phyloP scores from a whole-genome alignment of 2,329 filamentous ascomycete genomes.

The Claviceps africana region DNA sequence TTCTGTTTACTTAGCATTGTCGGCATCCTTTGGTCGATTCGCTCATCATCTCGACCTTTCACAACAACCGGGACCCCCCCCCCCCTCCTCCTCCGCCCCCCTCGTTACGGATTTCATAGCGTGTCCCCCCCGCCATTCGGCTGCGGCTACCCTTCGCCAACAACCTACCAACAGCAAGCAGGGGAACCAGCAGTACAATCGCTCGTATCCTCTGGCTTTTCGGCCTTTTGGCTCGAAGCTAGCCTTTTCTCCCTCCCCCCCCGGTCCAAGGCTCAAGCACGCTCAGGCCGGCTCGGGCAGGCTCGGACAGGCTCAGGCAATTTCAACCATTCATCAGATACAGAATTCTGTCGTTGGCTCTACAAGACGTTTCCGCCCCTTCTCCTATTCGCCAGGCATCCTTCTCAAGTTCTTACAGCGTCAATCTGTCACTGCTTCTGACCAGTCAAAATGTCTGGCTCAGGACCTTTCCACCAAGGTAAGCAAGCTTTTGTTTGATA shows the following conservation, averaged over 20 bases:
- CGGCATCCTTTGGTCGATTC: slow-evolving; percentile 2
- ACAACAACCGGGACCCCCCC: neutral
- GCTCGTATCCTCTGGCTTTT: neutral
- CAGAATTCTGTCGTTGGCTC: neutral
- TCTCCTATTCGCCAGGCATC: neutral
- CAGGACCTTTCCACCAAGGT: slow-evolving; percentile 8
- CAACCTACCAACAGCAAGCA: neutral
- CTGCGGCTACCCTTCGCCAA: slow-evolving; percentile 3
- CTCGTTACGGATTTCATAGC: neutral
- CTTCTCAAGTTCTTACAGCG: neutral
- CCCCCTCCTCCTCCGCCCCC: too few species aligned
- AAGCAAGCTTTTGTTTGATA: slow-evolving; percentile 1
- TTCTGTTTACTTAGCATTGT: neutral
- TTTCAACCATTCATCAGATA: neutral
- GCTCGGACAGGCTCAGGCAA: neutral
- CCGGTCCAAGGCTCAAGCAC: too few species aligned
- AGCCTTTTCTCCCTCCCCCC: neutral
- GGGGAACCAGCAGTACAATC: neutral
- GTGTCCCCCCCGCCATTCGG: slow-evolving; percentile 1
- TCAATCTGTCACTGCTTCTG: neutral
- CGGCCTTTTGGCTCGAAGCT: slow-evolving; percentile 2
- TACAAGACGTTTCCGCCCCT: neutral
- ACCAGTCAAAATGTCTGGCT: slow-evolving; percentile 7
- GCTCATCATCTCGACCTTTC: neutral
- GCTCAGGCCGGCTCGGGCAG: too few species aligned